These are phyloP conservation scores for Skeletonema grethae DNA, from an alignment of 108 stramenopile genomes.

Conservation along the genomic window DNA sequence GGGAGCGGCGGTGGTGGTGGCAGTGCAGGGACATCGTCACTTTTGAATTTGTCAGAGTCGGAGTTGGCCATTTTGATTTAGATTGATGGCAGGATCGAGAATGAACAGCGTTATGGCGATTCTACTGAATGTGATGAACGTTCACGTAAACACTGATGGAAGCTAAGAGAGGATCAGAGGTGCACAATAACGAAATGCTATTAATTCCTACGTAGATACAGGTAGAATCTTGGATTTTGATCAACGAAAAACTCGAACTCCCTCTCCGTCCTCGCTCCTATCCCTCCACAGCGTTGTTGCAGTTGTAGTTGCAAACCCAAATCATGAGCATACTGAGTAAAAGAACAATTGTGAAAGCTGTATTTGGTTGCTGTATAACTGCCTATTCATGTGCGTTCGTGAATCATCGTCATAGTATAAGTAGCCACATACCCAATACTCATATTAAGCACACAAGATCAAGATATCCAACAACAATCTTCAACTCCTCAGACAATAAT, in stretches of 20 bases:
- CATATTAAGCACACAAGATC: background rate
- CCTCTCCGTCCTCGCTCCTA: too few species aligned
- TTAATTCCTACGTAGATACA: too few species aligned
- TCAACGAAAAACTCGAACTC: too few species aligned
- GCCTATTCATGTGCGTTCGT: background rate
- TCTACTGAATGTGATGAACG: background rate
- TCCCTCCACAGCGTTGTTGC: too few species aligned
- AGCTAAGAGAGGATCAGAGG: too few species aligned
- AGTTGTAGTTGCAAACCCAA: too few species aligned
- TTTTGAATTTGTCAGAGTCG: background rate
- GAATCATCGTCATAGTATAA: background rate
- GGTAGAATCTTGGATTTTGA: too few species aligned
- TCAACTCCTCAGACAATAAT: constrained; percentile 2
- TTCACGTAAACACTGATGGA: too few species aligned
- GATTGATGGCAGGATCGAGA: background rate
- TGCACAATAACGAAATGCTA: too few species aligned
- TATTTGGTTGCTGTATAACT: background rate
- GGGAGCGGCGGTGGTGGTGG: background rate
- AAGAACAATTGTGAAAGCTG: background rate
- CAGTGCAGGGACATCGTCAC: background rate
- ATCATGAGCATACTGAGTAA: background rate
- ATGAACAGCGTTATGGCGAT: background rate
- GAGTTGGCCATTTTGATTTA: background rate
- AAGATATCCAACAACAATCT: background rate
- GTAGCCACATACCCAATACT: background rate